These are phyloP conservation scores for Macrophomina phaseolina DNA, from an alignment of 2,329 filamentous ascomycete genomes.

Conservation along the genomic window DNA sequence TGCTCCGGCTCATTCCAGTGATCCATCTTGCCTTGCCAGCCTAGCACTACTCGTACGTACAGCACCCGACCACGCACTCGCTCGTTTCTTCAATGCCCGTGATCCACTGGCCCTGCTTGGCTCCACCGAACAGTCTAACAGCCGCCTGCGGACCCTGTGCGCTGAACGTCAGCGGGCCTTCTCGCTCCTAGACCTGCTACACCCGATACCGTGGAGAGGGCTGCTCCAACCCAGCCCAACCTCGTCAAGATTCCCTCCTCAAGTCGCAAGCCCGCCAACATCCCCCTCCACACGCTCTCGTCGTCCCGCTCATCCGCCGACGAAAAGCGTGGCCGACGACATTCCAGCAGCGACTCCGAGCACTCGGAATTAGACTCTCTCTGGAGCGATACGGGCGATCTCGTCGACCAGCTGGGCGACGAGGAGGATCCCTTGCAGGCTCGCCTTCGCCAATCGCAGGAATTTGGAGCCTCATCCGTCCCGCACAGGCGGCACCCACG, in stretches of 20 bases:
- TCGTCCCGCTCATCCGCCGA: constrained; percentile 52
- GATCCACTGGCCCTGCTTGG: constrained; percentile 27
- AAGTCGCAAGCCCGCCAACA: constrained; percentile 78
- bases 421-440: constrained; percentile 80
- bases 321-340: constrained; percentile 58
- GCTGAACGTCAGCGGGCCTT: constrained; percentile 27
- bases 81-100: constrained; percentile 27
- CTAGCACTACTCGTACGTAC: constrained; percentile 26
- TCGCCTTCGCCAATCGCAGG: constrained; percentile 69
- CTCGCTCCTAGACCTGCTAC: constrained; percentile 26
- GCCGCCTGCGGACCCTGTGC: constrained; percentile 27
- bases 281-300: constrained; percentile 80
- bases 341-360: constrained; percentile 66
- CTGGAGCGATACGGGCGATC: constrained; percentile 94
- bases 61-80: constrained; percentile 25
- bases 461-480: constrained; percentile 61
- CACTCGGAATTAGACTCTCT: constrained; percentile 63
- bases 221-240: constrained; percentile 68
- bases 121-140: constrained; percentile 26
- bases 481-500: constrained; percentile 57
- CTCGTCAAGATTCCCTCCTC: constrained; percentile 83
- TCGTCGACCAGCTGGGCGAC: constrained; percentile 87
- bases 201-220: constrained; percentile 31
- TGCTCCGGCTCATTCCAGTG: constrained; percentile 23
- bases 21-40: constrained; percentile 20